Evolutionary conservation across 768 basidiomycete genomes (phyloP), one percentile per base, ranked within the genome.

Genomic region (Tremella mesenterica): DNA sequence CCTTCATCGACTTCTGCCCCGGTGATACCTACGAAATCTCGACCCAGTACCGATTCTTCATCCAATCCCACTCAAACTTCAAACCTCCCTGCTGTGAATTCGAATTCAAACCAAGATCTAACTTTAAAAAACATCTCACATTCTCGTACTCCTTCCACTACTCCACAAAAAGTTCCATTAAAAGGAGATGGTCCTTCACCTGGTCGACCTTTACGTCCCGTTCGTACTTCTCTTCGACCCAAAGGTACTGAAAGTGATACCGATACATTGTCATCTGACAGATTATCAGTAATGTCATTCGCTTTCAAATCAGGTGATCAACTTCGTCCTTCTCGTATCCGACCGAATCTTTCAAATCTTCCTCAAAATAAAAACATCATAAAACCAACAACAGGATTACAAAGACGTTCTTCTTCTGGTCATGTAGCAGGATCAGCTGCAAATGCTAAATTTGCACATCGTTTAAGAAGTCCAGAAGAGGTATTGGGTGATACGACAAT

Each of bases 361-460:
- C 9, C 48, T 20, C 31, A 26, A 3, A 13, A 26, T 25, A 20
- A 21, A 34, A 73, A 73, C 25, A 63, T 75, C n/a, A 66, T 73
- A 44, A 72, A 77, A 13, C 26, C 28, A 13, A 7, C 26, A 48
- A 28, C 44, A 55, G 52, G 49, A 36, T 29, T 56, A 44, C 28
- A 45, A 48, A 30, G 44, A 52, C 33, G 48, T 47, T 43, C 34
- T n/a, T 54, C 56, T 36, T 48, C 51, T 27, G 50, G 50, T 16
- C 45, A 64, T 46, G 47, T 63, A 6, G 30, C 63, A 6, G 57
- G 61, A 14, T 64, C 60, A 44, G 53, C 48, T 4, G 58, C 58
- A 12, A 87, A 90, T 64, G 91, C 90, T 54, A 95, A 95, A 73
- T 93, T 95, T 74, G 91, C 88, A 20, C 81, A 83, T 36, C 81